Percentiles rank a stretch among this genome's conserved stretches.
phyloP scores from a whole-genome alignment of 2,329 filamentous ascomycete species.

The Aspergillus pseudoterreus region DNA sequence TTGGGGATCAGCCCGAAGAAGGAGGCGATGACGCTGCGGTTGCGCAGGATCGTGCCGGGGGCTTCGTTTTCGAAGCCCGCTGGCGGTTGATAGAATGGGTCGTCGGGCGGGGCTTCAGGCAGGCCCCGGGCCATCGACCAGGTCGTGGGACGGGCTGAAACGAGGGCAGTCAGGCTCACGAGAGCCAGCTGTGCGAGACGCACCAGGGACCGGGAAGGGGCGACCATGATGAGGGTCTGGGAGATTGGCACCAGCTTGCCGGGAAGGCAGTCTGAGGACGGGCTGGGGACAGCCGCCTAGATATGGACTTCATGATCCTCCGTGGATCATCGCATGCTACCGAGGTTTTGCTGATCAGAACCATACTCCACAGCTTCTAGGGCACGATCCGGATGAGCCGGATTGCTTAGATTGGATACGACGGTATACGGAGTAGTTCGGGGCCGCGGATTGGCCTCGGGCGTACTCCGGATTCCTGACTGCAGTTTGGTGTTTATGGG shows the following conservation, averaged over 20 bases:
- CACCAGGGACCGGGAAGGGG: neutral
- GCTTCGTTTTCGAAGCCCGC: slow-evolving; percentile 18
- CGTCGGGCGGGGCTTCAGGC: slow-evolving; percentile 12
- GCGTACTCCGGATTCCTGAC: too few species aligned
- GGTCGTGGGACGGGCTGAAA: neutral
- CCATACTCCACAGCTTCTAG: neutral
- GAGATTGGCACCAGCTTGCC: too few species aligned
- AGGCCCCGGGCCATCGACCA: slow-evolving; percentile 1
- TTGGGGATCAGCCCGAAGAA: slow-evolving; percentile 20
- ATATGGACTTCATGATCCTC: neutral
- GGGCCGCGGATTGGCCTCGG: too few species aligned
- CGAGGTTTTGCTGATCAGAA: neutral
- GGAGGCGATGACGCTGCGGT: slow-evolving; percentile 16
- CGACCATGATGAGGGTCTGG: neutral
- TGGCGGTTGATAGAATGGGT: slow-evolving; percentile 27
- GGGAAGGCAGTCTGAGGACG: neutral
- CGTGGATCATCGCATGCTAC: neutral
- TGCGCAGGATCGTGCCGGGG: slow-evolving; percentile 22
- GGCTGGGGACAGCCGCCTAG: neutral
- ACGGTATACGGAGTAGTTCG: too few species aligned
- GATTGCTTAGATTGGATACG: too few species aligned
- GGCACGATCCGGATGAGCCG: too few species aligned
- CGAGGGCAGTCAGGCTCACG: neutral
- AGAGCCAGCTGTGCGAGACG: neutral
- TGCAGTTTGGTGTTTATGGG: too few species aligned